Percentiles rank a stretch among this genome's conserved stretches.
These are phyloP conservation scores for Yamadazyma nakazawae DNA, from an alignment of 805 yeast species.

Conservation along the genomic window DNA sequence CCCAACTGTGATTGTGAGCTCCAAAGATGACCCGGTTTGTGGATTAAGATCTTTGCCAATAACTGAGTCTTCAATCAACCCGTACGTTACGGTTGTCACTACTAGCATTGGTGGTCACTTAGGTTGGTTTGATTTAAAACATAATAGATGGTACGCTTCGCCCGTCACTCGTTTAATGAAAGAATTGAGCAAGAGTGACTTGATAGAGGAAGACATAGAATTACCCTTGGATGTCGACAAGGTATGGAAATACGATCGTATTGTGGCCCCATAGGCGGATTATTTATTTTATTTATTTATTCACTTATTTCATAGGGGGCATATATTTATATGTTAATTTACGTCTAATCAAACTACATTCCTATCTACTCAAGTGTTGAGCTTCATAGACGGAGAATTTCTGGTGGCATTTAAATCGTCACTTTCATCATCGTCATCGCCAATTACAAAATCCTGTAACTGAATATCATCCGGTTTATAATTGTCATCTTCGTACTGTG, in stretches of 20 bases:
- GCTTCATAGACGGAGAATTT: neutral
- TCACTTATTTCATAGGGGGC: no score
- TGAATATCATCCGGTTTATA: constrained; percentile 20
- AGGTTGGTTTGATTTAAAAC: constrained; percentile 41
- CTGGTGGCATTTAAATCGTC: constrained; percentile 1
- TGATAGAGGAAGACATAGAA: constrained; percentile 15
- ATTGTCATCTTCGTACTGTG: constrained; percentile 9
- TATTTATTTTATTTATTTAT: no score
- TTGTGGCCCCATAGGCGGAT: constrained; percentile 7
- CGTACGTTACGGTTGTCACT: constrained; percentile 53
- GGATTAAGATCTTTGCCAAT: constrained; percentile 51
- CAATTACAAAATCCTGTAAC: constrained; percentile 27
- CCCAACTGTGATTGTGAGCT: constrained; percentile 58
- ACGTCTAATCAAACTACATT: neutral
- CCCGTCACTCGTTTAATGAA: constrained; percentile 34
- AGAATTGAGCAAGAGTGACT: constrained; percentile 27
- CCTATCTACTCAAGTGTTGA: neutral
- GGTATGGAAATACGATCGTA: constrained; percentile 35
- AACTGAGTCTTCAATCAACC: constrained; percentile 49
- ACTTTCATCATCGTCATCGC: constrained; percentile 21
- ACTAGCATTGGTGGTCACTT: constrained; percentile 74
- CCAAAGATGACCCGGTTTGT: constrained; percentile 68
- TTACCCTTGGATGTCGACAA: constrained; percentile 29
- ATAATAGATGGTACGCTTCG: constrained; percentile 37
- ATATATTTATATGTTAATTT: no score